These are phyloP conservation scores for Anisodus tanguticus DNA, from an alignment of 257 asterid species.

Conservation along the genomic window DNA sequence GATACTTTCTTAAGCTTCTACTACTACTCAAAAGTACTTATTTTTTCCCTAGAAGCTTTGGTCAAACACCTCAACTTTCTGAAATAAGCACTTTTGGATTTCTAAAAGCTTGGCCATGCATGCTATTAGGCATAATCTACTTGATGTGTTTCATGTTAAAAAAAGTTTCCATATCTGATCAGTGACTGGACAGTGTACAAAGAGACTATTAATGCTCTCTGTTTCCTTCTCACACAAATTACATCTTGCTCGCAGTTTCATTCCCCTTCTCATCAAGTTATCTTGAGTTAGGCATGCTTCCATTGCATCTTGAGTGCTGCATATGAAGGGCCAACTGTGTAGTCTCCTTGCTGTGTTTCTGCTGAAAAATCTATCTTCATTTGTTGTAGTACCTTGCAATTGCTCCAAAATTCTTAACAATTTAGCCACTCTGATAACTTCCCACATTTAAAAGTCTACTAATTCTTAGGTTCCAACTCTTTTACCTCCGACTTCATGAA, in stretches of 20 bases:
- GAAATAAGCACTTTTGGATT: no score
- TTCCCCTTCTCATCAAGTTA: not conserved
- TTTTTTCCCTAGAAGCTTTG: no score
- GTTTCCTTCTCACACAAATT: not conserved
- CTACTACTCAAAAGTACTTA: no score
- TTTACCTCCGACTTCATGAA: not conserved
- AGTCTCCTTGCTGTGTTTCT: not conserved
- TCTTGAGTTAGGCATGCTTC: constrained; percentile 9
- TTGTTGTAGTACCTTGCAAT: not conserved
- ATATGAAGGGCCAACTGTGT: not conserved
- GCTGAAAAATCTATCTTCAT: not conserved
- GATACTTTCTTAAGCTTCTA: no score
- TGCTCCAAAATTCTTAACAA: not conserved
- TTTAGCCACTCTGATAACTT: not conserved
- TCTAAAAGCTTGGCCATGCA: no score
- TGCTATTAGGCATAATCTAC: not conserved
- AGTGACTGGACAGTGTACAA: not conserved
- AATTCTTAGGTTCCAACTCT: not conserved
- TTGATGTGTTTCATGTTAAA: not conserved
- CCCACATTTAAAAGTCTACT: not conserved
- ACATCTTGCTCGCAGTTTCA: not conserved
- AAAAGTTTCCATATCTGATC: not conserved
- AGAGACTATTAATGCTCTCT: not conserved
- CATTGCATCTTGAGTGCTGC: not conserved
- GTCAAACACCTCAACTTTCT: no score